phyloP scores from a whole-genome alignment of 1,139 yeast species.

The Taphrina pruni region DNA sequence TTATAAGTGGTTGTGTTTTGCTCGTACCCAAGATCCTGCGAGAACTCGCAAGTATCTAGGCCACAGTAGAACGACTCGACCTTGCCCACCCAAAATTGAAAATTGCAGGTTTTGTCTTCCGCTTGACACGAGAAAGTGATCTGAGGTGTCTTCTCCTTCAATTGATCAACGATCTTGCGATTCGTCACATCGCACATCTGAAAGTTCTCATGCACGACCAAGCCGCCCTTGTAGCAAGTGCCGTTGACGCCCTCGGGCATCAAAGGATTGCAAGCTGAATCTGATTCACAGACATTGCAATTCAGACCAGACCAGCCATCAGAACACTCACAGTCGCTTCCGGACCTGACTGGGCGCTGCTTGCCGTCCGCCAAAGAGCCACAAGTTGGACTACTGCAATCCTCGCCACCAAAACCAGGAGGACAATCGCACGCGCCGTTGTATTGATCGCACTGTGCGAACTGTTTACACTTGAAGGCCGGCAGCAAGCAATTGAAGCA shows the following conservation, averaged over 20 bases:
- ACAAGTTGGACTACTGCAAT: slow-evolving; percentile 86
- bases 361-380: slow-evolving; percentile 73
- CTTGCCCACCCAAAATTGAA: slow-evolving; percentile 95
- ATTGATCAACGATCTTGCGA: slow-evolving; percentile 75
- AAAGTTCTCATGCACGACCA: slow-evolving; percentile 76
- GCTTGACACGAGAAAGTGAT: slow-evolving; percentile 88
- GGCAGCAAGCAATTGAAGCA: slow-evolving; percentile 89
- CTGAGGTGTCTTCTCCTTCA: slow-evolving; percentile 83
- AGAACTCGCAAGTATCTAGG: slow-evolving; percentile 69
- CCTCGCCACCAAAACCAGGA: slow-evolving; percentile 91
- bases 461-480: slow-evolving; percentile 87
- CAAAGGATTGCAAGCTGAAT: slow-evolving; percentile 78
- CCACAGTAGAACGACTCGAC: slow-evolving; percentile 90
- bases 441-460: slow-evolving; percentile 79
- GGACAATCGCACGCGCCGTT: slow-evolving; percentile 93
- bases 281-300: slow-evolving; percentile 78
- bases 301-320: slow-evolving; percentile 94
- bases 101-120: slow-evolving; percentile 71
- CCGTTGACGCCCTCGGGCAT: slow-evolving; percentile 89
- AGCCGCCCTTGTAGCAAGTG: slow-evolving; percentile 88
- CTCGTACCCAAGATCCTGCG: slow-evolving; percentile 26
- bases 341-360: slow-evolving; percentile 66
- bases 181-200: slow-evolving; percentile 93
- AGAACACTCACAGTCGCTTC: slow-evolving; percentile 69
- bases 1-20: slow-evolving; percentile 66